Evolutionary conservation across 768 basidiomycete species (phyloP).

Genomic region (Fistulinella prunicolor): DNA sequence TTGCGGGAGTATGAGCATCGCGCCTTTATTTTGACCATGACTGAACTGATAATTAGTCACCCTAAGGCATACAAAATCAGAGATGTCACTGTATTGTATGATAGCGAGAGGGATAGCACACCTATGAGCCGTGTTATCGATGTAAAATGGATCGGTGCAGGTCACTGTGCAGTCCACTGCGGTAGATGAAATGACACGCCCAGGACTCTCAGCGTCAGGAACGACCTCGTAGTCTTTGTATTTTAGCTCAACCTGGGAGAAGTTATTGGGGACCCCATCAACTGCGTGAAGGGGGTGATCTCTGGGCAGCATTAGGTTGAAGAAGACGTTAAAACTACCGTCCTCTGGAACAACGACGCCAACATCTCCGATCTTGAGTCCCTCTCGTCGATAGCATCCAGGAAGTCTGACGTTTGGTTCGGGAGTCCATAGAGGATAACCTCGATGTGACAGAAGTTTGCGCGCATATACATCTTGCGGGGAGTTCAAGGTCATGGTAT

Average conservation of each 20-base stretch:
- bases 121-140: background rate
- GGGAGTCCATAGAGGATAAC: conserved; percentile 30
- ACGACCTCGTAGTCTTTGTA: background rate
- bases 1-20: conserved; percentile 28
- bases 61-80: background rate
- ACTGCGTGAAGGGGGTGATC: conserved; percentile 17
- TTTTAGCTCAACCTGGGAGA: conserved; percentile 13
- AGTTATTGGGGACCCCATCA: conserved; percentile 20
- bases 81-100: background rate
- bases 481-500: conserved; percentile 54
- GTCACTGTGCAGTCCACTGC: background rate
- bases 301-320: conserved; percentile 30
- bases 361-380: conserved; percentile 6
- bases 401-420: conserved; percentile 21
- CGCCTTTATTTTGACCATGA: conserved; percentile 16
- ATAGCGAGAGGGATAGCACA: background rate
- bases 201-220: background rate
- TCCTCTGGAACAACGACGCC: conserved; percentile 21
- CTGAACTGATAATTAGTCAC: background rate
- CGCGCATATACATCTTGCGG: conserved; percentile 8
- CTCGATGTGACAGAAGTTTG: conserved; percentile 9
- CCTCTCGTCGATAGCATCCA: conserved; percentile 15
- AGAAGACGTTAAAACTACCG: conserved; percentile 32
- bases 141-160: background rate
- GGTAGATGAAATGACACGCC: background rate